phyloP scores from a whole-genome alignment of 2,329 filamentous ascomycete species.

The Arthroderma sp. region DNA sequence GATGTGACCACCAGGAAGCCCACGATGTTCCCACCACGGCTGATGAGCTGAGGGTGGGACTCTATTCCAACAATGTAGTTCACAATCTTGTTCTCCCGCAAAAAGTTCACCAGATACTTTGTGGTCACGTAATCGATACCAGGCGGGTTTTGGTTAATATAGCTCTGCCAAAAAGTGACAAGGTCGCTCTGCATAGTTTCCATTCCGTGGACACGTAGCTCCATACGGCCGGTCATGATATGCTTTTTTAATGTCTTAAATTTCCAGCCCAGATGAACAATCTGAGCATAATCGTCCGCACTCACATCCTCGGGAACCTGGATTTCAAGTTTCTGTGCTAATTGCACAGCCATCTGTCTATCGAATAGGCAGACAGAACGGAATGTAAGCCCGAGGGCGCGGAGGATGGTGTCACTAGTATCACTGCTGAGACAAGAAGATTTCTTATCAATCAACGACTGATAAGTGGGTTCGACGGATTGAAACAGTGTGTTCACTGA shows the following conservation, averaged over 20 bases:
- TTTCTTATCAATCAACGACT: constrained; percentile 30
- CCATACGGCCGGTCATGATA: constrained; percentile 78
- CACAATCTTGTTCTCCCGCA: constrained; percentile 58
- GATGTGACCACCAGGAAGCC: constrained; percentile 73
- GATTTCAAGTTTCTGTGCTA: constrained; percentile 25
- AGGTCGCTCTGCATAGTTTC: constrained; percentile 60
- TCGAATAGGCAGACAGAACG: constrained; percentile 19
- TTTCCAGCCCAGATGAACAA: constrained; percentile 47
- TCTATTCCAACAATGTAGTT: constrained; percentile 82
- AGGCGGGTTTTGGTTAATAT: constrained; percentile 35
- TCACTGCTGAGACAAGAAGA: constrained; percentile 30
- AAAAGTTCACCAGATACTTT: constrained; percentile 53
- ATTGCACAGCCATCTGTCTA: constrained; percentile 19
- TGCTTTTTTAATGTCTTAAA: constrained; percentile 57
- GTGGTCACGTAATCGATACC: constrained; percentile 43
- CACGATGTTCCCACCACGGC: constrained; percentile 67
- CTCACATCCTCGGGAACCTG: constrained; percentile 18
- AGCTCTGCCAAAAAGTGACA: constrained; percentile 50
- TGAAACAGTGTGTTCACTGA: constrained; percentile 20
- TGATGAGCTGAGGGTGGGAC: constrained; percentile 82
- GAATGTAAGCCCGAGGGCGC: constrained; percentile 21
- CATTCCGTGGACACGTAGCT: constrained; percentile 68
- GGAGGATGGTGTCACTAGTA: constrained; percentile 25
- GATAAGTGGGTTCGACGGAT: constrained; percentile 24
- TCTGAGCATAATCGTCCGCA: constrained; percentile 18